Base-by-base conservation (phyloP, 768 basidiomycete species). In the Leucocoprinus sp. region DNA sequence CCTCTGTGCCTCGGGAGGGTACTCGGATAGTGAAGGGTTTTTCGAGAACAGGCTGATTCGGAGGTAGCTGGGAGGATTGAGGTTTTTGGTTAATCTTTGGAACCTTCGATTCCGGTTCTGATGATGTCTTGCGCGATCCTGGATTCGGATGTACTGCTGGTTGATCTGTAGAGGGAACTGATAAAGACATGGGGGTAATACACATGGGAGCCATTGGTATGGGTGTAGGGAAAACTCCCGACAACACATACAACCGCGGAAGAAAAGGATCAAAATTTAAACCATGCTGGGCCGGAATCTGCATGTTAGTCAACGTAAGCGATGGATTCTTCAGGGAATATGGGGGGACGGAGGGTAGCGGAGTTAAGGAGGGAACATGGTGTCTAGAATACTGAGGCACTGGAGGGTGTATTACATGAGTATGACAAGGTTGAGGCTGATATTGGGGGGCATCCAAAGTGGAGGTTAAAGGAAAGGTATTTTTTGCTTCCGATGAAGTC, bases 1-100 rank as follows among this genome's bases (percentile, higher is more conserved):
- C n/a, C 19, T 17, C 23, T 11, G 35, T 28, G 35, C 23, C 12
- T 8, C 19, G 19, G 11, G 11, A 12, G 8, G 24, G 14, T n/a
- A 18, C 24, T 21, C 44, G 44, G 11, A 45, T 28, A 5, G 44
- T 45, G 26, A 45, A 45, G 8, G 44, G 36, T 45, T 28, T 37
- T 38, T 38, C 31, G 15, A 21, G 44, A n/a, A 9, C 8, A 26
- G 18, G 12, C 9, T n/a, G 26, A 26, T 21, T 11, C 17, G 4
- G 39, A 17, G 39, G 39, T n/a, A 18, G 24, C 17, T 26, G 39
- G 4, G 19, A 8, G 24, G 26, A 15, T 26, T 15, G 18, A 6
- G 23, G 8, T 15, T 41, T 26, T 15, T 41, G 39, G 6, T 17
- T 41, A 15, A 17, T 9, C 28, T 15, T 24, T 14, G 39, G 3